These are phyloP conservation scores for Dryadomyces quercivorus DNA, from an alignment of 2,329 filamentous ascomycete genomes.

Conservation along the genomic window DNA sequence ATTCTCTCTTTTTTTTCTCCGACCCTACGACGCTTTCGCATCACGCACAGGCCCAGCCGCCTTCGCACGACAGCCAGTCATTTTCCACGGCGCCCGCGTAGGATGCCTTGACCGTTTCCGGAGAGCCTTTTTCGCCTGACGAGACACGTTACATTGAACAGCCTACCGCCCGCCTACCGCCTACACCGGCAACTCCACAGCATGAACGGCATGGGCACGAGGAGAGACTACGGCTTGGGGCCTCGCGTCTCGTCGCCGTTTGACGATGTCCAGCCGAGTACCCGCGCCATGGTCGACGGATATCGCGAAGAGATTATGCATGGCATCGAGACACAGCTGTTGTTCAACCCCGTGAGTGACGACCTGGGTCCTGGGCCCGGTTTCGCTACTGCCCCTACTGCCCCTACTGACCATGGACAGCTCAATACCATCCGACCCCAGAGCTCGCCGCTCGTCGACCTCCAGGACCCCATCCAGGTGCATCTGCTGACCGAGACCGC, in stretches of 20 bases:
- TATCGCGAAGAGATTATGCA: slow-evolving; percentile 44
- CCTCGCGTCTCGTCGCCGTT: slow-evolving; percentile 19
- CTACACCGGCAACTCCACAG: no score
- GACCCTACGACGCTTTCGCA: not conserved
- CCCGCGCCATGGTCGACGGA: slow-evolving; percentile 42
- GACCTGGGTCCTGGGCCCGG: not conserved
- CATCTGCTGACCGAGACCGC: slow-evolving; percentile 92
- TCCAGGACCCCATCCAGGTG: slow-evolving; percentile 66
- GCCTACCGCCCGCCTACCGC: no score
- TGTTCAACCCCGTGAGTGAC: slow-evolving; percentile 41
- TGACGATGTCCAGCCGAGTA: slow-evolving; percentile 24
- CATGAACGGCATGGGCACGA: slow-evolving; percentile 27
- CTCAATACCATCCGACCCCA: slow-evolving; percentile 38
- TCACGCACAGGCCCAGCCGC: not conserved
- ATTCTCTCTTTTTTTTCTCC: not conserved
- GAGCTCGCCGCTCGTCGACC: slow-evolving; percentile 45
- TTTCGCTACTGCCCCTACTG: no score
- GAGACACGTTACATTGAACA: no score
- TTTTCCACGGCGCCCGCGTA: no score
- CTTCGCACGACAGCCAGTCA: no score
- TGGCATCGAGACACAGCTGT: slow-evolving; percentile 39
- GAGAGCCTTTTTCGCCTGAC: no score
- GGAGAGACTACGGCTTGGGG: slow-evolving; percentile 24
- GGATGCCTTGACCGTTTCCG: no score
- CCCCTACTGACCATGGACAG: slow-evolving; percentile 24